A percentile compares a stretch with the other conserved stretches of the same genome.
phyloP scores from a whole-genome alignment of 495 filamentous ascomycete species.

The Mycothermus thermophilus region DNA sequence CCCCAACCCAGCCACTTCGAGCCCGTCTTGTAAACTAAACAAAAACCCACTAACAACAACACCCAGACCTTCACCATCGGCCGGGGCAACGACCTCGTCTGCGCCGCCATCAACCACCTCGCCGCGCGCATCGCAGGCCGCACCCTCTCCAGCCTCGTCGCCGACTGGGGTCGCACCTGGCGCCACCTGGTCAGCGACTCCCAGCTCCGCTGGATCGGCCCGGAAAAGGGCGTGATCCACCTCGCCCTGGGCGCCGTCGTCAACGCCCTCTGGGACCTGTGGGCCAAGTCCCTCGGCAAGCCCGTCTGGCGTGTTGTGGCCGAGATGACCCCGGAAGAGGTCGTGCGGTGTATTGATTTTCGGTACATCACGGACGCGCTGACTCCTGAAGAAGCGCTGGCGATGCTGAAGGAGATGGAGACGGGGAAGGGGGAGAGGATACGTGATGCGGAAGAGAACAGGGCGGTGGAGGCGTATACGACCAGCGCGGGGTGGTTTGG shows the following conservation, averaged over 20 bases:
- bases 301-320: conserved; percentile 84
- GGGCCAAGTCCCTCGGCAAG: conserved; percentile 74
- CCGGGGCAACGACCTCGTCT: conserved; percentile 89
- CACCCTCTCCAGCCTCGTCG: conserved; percentile 59
- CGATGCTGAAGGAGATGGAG: conserved; percentile 49
- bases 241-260: conserved; percentile 81
- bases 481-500: conserved; percentile 89
- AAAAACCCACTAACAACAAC: not conserved
- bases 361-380: conserved; percentile 89
- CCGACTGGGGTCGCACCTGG: conserved; percentile 83
- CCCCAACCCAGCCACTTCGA: too few relatives aligned
- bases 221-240: conserved; percentile 91
- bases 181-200: conserved; percentile 79
- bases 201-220: conserved; percentile 88
- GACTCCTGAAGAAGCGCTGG: conserved; percentile 69
- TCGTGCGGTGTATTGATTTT: conserved; percentile 82
- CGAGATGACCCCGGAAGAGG: conserved; percentile 77
- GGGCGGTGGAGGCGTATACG: conserved; percentile 80
- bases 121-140: conserved; percentile 57
- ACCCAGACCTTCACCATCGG: conserved; percentile 86
- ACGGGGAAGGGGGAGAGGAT: conserved; percentile 52
- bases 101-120: conserved; percentile 64
- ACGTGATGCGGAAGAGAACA: conserved; percentile 50
- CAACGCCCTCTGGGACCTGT: conserved; percentile 91
- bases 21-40: not conserved